Base-by-base conservation (phyloP, 495 filamentous ascomycete species). In the Neurospora sublineolata region DNA sequence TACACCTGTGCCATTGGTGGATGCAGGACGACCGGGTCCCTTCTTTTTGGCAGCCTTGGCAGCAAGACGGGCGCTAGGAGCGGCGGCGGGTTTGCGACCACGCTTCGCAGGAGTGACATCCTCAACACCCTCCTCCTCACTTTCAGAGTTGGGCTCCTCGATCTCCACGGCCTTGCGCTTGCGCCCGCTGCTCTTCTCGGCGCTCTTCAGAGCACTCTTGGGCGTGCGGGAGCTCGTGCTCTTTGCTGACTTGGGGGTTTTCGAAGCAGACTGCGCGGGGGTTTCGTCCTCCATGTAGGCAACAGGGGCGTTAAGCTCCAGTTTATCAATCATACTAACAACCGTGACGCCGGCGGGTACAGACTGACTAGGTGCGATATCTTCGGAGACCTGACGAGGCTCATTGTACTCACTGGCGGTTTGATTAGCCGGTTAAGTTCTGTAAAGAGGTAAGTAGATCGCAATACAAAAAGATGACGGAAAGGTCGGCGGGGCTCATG, bases 61-160 rank as follows among this genome's bases (percentile, higher is more conserved):
- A n/a, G 78, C 73, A 44, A 79, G 75, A 7, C 74, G 72, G 38
- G 76, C 78, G 67, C 75, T 79, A 52, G 75, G 67, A 23, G 71
- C 71, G 27, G 67, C 41, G 33, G 37, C 71, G 37, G 73, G 70
- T 68, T 75, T 69, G 12, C 78, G 76, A 40, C 76, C 76, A 40
- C 75, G 73, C 70, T 76, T 78, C 2, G 20, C 58, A 68, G 60
- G 38, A 36, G 41, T 68, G 18, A 39, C 67, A 12, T 40, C 37
- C 41, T 72, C 40, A 6, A 33, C 33, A 37, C 39, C 39, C 30
- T 68, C n/a, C 14, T 69, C 67, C n/a, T 36, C 70, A 67, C 7
- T 36, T 41, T 71, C 70, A 7, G 70, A 39, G 70, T 14, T 37
- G 37, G 70, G 37, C 37, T 73, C 69, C 37, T 71, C 68, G 37